These are phyloP conservation scores for Chrysochromulina parva DNA, from an alignment of 78 protist species.

Conservation along the genomic window DNA sequence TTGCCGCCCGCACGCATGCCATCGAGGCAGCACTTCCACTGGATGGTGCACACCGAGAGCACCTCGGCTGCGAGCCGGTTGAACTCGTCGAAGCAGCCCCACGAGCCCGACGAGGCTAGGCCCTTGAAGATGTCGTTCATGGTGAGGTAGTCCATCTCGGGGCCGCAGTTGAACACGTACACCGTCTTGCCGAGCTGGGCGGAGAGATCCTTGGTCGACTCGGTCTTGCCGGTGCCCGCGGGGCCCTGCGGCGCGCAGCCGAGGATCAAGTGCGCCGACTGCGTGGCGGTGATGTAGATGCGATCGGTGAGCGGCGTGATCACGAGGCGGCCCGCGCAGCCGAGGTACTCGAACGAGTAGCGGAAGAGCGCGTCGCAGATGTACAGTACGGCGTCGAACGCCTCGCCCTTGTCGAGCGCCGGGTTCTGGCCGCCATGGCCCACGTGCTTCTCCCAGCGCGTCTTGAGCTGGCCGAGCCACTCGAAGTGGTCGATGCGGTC, in stretches of 20 bases:
- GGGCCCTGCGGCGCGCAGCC: constrained; percentile 79
- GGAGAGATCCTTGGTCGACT: constrained; percentile 68
- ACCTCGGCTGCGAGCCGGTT: constrained; percentile 67
- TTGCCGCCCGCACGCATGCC: constrained; percentile 8
- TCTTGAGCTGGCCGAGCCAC: constrained; percentile 59
- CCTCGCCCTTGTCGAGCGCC: constrained; percentile 6
- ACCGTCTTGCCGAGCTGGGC: constrained; percentile 32
- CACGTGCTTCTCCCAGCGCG: constrained; percentile 15
- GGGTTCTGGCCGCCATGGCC: constrained; percentile 9
- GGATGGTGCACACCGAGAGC: constrained; percentile 68
- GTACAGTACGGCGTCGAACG: constrained; percentile 15
- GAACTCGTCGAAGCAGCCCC: constrained; percentile 75
- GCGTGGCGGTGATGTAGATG: constrained; percentile 75
- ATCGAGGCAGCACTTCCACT: constrained; percentile 61
- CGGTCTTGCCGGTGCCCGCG: constrained; percentile 85
- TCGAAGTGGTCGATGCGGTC: constrained; percentile 12
- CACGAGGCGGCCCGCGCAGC: constrained; percentile 54
- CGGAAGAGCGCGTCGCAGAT: constrained; percentile 37
- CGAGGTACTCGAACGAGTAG: constrained; percentile 58
- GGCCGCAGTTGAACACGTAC: constrained; percentile 49
- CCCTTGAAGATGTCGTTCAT: constrained; percentile 62
- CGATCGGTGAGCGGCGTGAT: constrained; percentile 59
- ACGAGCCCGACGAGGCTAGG: constrained; percentile 44
- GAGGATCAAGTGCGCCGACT: constrained; percentile 53
- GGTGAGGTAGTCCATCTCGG: constrained; percentile 46